phyloP scores from a whole-genome alignment of 2,329 filamentous ascomycete genomes.

The Phoma sp. region DNA sequence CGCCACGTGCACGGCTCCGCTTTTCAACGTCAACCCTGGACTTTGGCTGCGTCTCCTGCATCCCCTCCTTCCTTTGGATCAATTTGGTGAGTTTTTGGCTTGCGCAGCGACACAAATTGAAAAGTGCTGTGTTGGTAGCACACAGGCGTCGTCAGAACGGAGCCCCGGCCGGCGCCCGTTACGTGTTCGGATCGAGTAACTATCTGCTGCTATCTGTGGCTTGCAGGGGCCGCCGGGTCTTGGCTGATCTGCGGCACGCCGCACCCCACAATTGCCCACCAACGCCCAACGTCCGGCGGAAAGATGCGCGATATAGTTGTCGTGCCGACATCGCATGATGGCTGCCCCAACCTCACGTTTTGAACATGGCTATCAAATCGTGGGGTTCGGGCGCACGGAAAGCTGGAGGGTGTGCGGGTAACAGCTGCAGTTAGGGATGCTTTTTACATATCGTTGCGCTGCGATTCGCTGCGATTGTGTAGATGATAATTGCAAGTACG shows the following conservation, averaged over 20 bases:
- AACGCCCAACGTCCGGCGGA: conserved; percentile 30
- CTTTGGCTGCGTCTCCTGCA: background rate
- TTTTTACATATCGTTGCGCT: conserved; percentile 21
- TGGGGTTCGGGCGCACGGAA: conserved; percentile 33
- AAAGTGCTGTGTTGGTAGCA: conserved; percentile 9
- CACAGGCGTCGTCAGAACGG: conserved; percentile 9
- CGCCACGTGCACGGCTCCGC: conserved; percentile 32
- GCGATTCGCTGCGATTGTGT: conserved; percentile 22
- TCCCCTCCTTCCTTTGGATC: background rate
- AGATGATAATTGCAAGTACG: conserved; percentile 3
- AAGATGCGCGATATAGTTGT: conserved; percentile 29
- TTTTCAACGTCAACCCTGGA: conserved; percentile 13
- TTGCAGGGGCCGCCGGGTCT: conserved; percentile 28
- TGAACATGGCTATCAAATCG: conserved; percentile 19
- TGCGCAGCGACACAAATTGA: background rate
- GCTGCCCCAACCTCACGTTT: conserved; percentile 27
- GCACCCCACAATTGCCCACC: conserved; percentile 33
- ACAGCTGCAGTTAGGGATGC: conserved; percentile 10
- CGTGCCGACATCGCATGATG: conserved; percentile 44
- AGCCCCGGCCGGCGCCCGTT: conserved; percentile 35
- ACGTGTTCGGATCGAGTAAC: conserved; percentile 43
- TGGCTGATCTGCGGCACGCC: conserved; percentile 33
- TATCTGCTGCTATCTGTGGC: conserved; percentile 38
- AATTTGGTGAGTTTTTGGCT: background rate
- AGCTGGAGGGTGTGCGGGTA: conserved; percentile 8